These are phyloP conservation scores for Naganishia sp. DNA, from an alignment of 1,284 basidiomycete species.

Conservation along the genomic window DNA sequence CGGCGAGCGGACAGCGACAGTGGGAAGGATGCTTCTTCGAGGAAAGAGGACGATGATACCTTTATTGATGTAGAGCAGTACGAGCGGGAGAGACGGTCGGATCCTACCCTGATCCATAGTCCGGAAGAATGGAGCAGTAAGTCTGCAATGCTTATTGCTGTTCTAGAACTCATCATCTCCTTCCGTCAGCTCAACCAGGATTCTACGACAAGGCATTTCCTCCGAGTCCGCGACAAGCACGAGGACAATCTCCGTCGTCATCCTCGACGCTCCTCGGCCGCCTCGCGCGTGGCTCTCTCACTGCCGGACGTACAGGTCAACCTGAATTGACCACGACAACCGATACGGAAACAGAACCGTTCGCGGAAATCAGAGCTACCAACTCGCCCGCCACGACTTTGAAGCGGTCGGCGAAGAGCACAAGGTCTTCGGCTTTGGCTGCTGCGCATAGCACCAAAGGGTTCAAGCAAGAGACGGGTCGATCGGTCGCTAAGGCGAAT, in stretches of 20 bases:
- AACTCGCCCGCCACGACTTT: neutral
- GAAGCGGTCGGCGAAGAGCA: neutral
- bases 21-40: neutral
- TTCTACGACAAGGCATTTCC: constrained; percentile 27
- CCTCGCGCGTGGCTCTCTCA: constrained; percentile 8
- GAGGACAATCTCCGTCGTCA: neutral
- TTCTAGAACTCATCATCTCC: neutral
- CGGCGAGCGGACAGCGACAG: neutral
- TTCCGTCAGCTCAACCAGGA: constrained; percentile 14
- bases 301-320: neutral
- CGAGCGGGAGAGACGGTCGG: constrained; percentile 1
- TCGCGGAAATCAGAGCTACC: constrained; percentile 21
- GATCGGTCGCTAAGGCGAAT: neutral
- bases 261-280: constrained; percentile 10
- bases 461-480: neutral
- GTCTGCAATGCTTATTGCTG: neutral
- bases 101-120: constrained; percentile 24
- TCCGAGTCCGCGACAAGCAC: neutral
- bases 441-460: constrained; percentile 2
- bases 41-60: constrained; percentile 3
- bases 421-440: no score
- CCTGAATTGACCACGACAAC: neutral
- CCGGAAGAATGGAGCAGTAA: constrained; percentile 22
- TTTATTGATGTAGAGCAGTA: constrained; percentile 10
- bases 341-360: neutral